phyloP scores from a whole-genome alignment of 495 filamentous ascomycete species.

The Letharia columbiana region DNA sequence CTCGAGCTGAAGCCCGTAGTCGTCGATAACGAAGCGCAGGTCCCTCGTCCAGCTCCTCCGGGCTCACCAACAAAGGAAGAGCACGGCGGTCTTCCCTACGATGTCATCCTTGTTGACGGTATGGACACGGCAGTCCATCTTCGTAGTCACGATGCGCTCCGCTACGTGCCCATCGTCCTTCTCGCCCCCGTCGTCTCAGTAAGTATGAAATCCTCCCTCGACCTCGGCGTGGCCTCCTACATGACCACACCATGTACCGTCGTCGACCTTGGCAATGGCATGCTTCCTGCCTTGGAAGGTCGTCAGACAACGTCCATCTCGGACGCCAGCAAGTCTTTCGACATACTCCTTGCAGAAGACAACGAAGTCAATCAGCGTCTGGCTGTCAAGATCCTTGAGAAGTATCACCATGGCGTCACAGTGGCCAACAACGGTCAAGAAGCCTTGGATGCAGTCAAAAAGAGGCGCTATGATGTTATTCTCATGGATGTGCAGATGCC shows the following conservation, averaged over 20 bases:
- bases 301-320: slow-evolving; percentile 84
- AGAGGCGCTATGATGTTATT: slow-evolving; percentile 77
- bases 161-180: slow-evolving; percentile 94
- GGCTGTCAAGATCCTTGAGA: slow-evolving; percentile 94
- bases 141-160: slow-evolving; percentile 85
- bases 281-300: slow-evolving; percentile 96
- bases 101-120: slow-evolving; percentile 95
- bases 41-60: slow-evolving; percentile 50
- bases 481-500: slow-evolving; percentile 99
- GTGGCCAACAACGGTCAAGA: slow-evolving; percentile 94
- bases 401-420: slow-evolving; percentile 93
- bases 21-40: slow-evolving; percentile 55
- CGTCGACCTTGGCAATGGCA: slow-evolving; percentile 94
- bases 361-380: slow-evolving; percentile 96
- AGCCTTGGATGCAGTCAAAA: slow-evolving; percentile 78
- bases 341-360: slow-evolving; percentile 93
- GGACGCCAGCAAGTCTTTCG: slow-evolving; percentile 91
- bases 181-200: slow-evolving; percentile 86
- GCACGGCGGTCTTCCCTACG: slow-evolving; percentile 64
- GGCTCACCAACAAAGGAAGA: slow-evolving; percentile 47
- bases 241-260: slow-evolving; percentile 97
- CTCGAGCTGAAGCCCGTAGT: slow-evolving; percentile 77
- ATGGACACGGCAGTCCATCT: slow-evolving; percentile 80
- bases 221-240: slow-evolving; percentile 94
- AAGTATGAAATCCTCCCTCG: slow-evolving; percentile 86